A percentile compares a stretch with the other conserved stretches of the same genome.
Evolutionary conservation across 768 basidiomycete species (phyloP).

Genomic region (Hortiboletus campestris): DNA sequence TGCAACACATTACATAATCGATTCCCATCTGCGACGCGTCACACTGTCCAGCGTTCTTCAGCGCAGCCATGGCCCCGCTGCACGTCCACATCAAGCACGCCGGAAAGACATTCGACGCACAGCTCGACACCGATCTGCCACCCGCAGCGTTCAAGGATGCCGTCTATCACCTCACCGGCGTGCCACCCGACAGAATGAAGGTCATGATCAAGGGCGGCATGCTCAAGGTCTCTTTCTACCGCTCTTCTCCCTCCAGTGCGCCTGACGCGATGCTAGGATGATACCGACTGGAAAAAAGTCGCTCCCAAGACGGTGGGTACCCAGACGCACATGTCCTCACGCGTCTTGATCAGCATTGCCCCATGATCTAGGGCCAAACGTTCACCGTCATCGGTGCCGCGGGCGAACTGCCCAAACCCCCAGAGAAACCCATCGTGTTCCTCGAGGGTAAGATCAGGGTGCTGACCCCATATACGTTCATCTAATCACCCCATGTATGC

Average conservation of each 20-base stretch:
- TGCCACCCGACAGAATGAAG: constrained; percentile 92
- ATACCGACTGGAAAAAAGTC: constrained; percentile 82
- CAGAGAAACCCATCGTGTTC: constrained; percentile 74
- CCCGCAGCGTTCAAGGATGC: constrained; percentile 78
- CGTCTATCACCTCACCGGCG: constrained; percentile 78
- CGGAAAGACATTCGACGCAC: constrained; percentile 71
- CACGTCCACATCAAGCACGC: constrained; percentile 88
- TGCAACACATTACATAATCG: constrained; percentile 20
- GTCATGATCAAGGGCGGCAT: constrained; percentile 93
- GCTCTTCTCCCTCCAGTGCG: background rate
- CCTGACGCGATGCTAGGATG: constrained; percentile 54
- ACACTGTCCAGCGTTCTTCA: background rate
- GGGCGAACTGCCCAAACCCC: constrained; percentile 88
- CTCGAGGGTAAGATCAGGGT: constrained; percentile 62
- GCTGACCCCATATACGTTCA: background rate
- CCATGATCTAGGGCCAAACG: constrained; percentile 65
- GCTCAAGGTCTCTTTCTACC: constrained; percentile 62
- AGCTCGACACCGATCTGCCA: constrained; percentile 70
- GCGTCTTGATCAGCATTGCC: background rate
- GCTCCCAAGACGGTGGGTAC: constrained; percentile 70
- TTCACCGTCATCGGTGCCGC: constrained; percentile 94
- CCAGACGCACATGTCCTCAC: background rate
- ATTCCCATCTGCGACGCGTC: constrained; percentile 33
- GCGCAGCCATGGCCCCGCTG: constrained; percentile 57
- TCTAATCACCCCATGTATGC: constrained; percentile 17